A percentile compares a stretch with the other conserved stretches of the same genome.
Conservation (phyloP, 495 filamentous ascomycete species). For the Staphylotrichum tortipilum region DNA sequence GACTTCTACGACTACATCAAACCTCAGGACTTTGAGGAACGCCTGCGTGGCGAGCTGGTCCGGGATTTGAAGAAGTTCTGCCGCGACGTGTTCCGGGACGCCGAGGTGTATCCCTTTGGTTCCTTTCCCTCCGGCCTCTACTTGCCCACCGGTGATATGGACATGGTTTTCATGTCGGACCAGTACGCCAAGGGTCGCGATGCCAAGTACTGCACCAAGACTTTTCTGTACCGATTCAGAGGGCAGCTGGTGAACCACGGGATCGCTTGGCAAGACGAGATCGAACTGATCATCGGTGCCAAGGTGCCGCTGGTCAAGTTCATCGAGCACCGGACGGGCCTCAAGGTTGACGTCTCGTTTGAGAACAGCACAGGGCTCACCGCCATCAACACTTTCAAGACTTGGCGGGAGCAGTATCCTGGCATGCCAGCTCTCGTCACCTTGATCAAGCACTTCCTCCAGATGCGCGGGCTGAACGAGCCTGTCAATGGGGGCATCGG, state of each 20-base stretch:
- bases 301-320: constrained; percentile 94
- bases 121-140: constrained; percentile 88
- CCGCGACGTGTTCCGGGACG: constrained; percentile 40
- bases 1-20: constrained; percentile 79
- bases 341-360: constrained; percentile 86
- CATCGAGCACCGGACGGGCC: constrained; percentile 58
- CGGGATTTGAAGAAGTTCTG: constrained; percentile 46
- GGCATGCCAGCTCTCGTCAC: constrained; percentile 75
- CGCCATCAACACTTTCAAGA: constrained; percentile 67
- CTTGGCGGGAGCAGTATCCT: constrained; percentile 71
- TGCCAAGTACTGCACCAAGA: constrained; percentile 31
- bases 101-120: constrained; percentile 66
- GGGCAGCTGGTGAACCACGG: constrained; percentile 39
- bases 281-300: constrained; percentile 61
- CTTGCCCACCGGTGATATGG: constrained; percentile 86
- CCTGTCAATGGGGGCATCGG: constrained; percentile 86
- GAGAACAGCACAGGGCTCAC: constrained; percentile 76
- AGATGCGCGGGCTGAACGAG: constrained; percentile 84
- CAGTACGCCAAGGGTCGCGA: constrained; percentile 38
- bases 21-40: constrained; percentile 67
- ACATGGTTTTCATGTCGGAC: constrained; percentile 73
- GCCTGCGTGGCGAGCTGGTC: constrained; percentile 64
- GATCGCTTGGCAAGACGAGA: constrained; percentile 41
- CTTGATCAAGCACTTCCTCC: constrained; percentile 83
- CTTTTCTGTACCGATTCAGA: constrained; percentile 38